Evolutionary conservation across 73 alveolate genomes (phyloP).

Genomic region (Tetrahymena borealis): DNA sequence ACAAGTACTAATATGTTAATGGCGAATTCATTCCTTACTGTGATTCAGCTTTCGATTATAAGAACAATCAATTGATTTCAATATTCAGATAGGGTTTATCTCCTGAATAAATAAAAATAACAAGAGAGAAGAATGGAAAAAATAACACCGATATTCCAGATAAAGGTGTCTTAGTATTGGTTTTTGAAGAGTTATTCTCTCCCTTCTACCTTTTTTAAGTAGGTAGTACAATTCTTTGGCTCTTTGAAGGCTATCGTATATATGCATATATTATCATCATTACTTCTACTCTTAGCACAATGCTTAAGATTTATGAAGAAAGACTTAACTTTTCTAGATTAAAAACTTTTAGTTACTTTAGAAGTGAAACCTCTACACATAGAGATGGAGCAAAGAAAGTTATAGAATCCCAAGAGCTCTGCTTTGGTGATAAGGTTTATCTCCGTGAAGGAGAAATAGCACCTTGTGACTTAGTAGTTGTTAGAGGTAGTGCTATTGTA

Average conservation of each 20-base stretch:
- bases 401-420: background rate
- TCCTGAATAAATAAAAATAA: background rate
- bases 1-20: background rate
- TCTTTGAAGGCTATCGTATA: background rate
- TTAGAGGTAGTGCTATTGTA: constrained; percentile 77
- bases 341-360: background rate
- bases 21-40: background rate
- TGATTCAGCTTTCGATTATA: background rate
- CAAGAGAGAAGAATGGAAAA: background rate
- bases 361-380: background rate
- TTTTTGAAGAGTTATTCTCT: background rate
- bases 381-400: background rate
- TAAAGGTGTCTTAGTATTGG: background rate
- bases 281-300: background rate
- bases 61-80: background rate
- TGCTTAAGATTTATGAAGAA: background rate
- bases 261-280: background rate
- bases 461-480: constrained; percentile 84
- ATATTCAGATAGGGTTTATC: background rate
- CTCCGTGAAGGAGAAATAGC: background rate
- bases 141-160: background rate
- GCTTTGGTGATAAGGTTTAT: background rate
- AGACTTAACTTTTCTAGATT: background rate
- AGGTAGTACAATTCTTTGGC: background rate
- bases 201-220: background rate